Percentiles rank a stretch among this genome's conserved stretches.
Evolutionary conservation across 2,329 filamentous ascomycete genomes (phyloP).

Genomic region (Penicillium thymicola): DNA sequence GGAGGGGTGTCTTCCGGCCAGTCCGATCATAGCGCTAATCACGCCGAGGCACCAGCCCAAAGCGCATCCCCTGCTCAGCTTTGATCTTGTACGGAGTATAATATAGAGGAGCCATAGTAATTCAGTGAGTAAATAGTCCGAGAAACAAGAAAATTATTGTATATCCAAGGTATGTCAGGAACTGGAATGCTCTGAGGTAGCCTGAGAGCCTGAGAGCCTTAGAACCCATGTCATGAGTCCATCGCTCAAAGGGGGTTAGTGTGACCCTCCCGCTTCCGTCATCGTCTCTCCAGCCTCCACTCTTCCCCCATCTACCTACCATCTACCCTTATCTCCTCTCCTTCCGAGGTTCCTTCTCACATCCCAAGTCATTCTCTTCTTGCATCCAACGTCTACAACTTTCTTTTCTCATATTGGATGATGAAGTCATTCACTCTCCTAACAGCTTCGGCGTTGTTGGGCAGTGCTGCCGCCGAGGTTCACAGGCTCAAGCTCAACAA

Average conservation of each 20-base stretch:
- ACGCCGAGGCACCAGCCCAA: slow-evolving; percentile 1
- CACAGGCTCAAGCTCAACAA: slow-evolving; percentile 99
- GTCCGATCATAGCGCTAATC: slow-evolving; percentile 8
- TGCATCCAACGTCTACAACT: slow-evolving; percentile 10
- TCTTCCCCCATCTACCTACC: slow-evolving; percentile 19
- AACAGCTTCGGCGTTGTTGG: slow-evolving; percentile 74
- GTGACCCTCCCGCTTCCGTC: slow-evolving; percentile 26
- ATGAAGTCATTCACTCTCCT: slow-evolving; percentile 87
- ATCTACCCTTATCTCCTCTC: slow-evolving; percentile 31
- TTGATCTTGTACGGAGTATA: neutral
- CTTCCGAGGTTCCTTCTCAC: slow-evolving; percentile 1
- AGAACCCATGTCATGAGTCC: slow-evolving; percentile 5
- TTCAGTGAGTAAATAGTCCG: neutral
- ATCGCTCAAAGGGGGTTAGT: slow-evolving; percentile 6
- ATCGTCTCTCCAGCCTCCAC: slow-evolving; percentile 25
- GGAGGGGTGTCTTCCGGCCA: slow-evolving; percentile 4
- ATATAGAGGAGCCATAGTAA: neutral
- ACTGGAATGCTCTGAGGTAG: neutral
- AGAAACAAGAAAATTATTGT: neutral
- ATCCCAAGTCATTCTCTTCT: slow-evolving; percentile 16
- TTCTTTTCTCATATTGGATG: slow-evolving; percentile 27
- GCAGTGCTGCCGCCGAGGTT: slow-evolving; percentile 77
- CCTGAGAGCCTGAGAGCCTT: neutral
- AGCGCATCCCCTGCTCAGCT: neutral
- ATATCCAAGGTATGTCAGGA: neutral